Evolutionary conservation across 371 early-diverging fungal species (phyloP).

Genomic region (Syncephalastrum racemosum): DNA sequence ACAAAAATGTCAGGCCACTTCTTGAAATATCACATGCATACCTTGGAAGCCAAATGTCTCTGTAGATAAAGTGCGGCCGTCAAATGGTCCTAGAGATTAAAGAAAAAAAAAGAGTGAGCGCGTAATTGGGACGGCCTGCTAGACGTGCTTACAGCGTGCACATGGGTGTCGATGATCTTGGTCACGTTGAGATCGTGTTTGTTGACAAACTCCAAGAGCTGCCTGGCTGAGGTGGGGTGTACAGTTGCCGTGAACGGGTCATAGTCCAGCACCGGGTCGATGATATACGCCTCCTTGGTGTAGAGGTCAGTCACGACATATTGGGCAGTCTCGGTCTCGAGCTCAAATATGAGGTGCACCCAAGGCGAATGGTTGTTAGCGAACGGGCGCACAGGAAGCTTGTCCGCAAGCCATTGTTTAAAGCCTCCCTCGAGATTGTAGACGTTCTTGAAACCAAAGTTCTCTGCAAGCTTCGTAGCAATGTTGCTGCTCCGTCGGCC

Average conservation of each 20-base stretch:
- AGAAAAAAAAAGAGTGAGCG: constrained; percentile 1
- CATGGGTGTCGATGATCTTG: constrained; percentile 50
- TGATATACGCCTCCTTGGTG: constrained; percentile 39
- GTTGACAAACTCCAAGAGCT: constrained; percentile 28
- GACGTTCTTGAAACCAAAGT: constrained; percentile 31
- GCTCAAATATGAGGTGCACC: constrained; percentile 43
- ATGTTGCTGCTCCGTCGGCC: constrained; percentile 41
- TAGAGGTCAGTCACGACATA: constrained; percentile 46
- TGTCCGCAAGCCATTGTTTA: constrained; percentile 30
- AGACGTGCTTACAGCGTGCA: constrained; percentile 39
- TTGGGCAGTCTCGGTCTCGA: constrained; percentile 45
- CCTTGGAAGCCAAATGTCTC: constrained; percentile 24
- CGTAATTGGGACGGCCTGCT: neutral
- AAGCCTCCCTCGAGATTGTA: constrained; percentile 39
- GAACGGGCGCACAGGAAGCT: constrained; percentile 34
- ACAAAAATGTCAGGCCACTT: neutral
- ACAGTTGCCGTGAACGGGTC: constrained; percentile 38
- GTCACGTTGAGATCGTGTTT: constrained; percentile 35
- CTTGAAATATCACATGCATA: constrained; percentile 5
- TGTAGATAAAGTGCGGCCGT: constrained; percentile 42
- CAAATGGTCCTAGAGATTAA: constrained; percentile 39
- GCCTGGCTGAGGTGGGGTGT: constrained; percentile 23
- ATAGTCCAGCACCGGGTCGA: constrained; percentile 48
- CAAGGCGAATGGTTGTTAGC: constrained; percentile 48
- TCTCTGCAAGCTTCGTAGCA: constrained; percentile 20